Percentiles rank a stretch among this genome's conserved stretches.
Conservation (phyloP, 2,329 filamentous ascomycete genomes). For the Aspergillus tubingensis region DNA sequence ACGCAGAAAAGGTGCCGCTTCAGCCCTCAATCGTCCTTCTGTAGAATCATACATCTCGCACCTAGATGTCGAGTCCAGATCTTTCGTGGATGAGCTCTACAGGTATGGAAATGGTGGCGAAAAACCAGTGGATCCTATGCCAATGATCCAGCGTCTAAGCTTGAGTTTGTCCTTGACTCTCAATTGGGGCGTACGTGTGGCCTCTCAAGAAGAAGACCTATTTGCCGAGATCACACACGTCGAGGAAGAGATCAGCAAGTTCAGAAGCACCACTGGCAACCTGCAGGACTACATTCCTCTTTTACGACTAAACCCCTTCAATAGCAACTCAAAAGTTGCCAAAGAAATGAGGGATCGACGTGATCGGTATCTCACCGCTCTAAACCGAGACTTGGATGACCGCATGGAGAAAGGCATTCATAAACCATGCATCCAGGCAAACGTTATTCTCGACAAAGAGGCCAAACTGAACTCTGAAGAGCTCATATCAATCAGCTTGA, state of each 20-base stretch:
- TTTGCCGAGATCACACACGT: constrained; percentile 73
- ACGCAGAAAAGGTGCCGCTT: constrained; percentile 65
- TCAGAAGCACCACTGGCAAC: constrained; percentile 76
- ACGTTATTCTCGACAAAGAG: constrained; percentile 65
- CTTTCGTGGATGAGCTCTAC: constrained; percentile 63
- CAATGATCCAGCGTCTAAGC: constrained; percentile 66
- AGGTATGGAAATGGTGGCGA: constrained; percentile 59
- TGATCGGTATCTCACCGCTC: constrained; percentile 59
- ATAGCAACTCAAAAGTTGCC: constrained; percentile 58
- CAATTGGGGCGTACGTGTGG: constrained; percentile 67
- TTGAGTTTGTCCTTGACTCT: constrained; percentile 65
- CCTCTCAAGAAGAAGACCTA: constrained; percentile 61
- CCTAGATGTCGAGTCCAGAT: constrained; percentile 63
- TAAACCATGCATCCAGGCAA: constrained; percentile 67
- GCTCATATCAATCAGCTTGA: constrained; percentile 65
- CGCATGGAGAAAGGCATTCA: constrained; percentile 63
- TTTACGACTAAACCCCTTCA: constrained; percentile 67
- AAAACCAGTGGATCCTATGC: constrained; percentile 63
- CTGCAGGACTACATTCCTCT: constrained; percentile 78
- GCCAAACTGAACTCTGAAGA: constrained; percentile 64
- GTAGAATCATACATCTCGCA: constrained; percentile 64
- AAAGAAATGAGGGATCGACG: constrained; percentile 61
- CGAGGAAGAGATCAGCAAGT: constrained; percentile 71
- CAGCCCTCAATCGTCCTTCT: constrained; percentile 65
- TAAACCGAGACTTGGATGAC: constrained; percentile 62